These are phyloP conservation scores for Bjerkandera adusta DNA, from an alignment of 1,284 basidiomycete genomes.

Conservation along the genomic window DNA sequence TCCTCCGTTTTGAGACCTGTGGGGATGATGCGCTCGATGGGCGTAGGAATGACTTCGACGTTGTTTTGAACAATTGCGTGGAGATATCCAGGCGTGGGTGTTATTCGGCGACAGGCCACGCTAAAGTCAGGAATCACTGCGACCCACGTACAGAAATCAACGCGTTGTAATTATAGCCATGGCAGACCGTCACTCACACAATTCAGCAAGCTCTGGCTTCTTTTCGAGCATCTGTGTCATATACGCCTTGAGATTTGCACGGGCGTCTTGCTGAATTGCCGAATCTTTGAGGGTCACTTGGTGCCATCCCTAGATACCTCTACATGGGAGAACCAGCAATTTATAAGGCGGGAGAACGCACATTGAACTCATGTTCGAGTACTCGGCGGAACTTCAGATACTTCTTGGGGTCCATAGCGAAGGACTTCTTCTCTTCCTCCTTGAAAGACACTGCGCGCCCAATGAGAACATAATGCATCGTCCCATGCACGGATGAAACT, in stretches of 20 bases:
- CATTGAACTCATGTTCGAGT: conserved; percentile 54
- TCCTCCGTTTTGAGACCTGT: conserved; percentile 55
- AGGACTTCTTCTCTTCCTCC: conserved; percentile 47
- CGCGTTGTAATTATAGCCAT: neutral
- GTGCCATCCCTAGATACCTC: neutral
- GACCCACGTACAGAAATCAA: neutral
- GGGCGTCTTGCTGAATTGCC: neutral
- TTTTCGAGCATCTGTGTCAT: conserved; percentile 52
- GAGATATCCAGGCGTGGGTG: conserved; percentile 64
- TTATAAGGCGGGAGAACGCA: conserved; percentile 27
- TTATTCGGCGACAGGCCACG: conserved; percentile 56
- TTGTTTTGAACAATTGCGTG: conserved; percentile 62
- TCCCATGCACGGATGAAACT: conserved; percentile 22
- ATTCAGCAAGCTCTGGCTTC: conserved; percentile 58
- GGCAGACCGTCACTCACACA: conserved; percentile 37
- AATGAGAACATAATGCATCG: neutral
- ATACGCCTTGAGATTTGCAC: conserved; percentile 41
- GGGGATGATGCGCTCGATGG: conserved; percentile 49
- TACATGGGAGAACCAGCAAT: too few relatives aligned
- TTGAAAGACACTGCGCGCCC: conserved; percentile 42
- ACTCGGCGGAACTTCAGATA: conserved; percentile 47
- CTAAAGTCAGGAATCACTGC: conserved; percentile 58
- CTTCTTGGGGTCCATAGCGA: conserved; percentile 48
- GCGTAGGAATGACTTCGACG: conserved; percentile 47
- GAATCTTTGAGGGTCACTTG: neutral